Evolutionary conservation across 352 stramenopile genomes (phyloP).

Genomic region (Phytophthora brassicae): DNA sequence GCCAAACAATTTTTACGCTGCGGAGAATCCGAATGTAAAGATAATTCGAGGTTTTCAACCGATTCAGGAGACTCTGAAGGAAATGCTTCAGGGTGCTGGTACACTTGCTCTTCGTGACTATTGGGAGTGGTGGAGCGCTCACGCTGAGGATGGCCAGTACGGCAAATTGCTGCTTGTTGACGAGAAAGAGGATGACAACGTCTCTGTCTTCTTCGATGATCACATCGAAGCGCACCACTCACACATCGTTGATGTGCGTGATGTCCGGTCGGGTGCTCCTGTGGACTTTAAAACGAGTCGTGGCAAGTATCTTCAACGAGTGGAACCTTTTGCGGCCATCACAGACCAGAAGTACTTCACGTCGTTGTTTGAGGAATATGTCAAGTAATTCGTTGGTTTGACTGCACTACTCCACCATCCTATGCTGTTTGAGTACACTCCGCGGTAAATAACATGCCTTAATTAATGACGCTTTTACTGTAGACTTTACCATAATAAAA

Average conservation of each 20-base stretch:
- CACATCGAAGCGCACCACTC: conserved; percentile 73
- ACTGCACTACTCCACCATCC: no score
- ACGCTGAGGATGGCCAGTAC: conserved; percentile 75
- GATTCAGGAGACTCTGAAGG: conserved; percentile 45
- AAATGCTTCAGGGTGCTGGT: conserved; percentile 35
- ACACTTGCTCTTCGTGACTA: conserved; percentile 79
- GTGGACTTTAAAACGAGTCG: conserved; percentile 62
- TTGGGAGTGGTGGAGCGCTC: conserved; percentile 85
- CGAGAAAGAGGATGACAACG: conserved; percentile 17
- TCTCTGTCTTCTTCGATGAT: conserved; percentile 74
- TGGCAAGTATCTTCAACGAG: conserved; percentile 62
- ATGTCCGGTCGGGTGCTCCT: conserved; percentile 42
- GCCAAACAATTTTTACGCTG: conserved; percentile 44
- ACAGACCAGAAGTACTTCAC: conserved; percentile 79
- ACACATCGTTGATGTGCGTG: conserved; percentile 83
- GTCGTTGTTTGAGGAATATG: conserved; percentile 40
- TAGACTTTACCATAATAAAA: no score
- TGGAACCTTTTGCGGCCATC: conserved; percentile 82
- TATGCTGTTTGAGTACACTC: no score
- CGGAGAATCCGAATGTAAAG: conserved; percentile 26
- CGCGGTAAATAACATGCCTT: no score
- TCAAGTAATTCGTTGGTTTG: conserved; percentile 13
- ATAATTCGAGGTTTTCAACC: conserved; percentile 59
- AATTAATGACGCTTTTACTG: no score
- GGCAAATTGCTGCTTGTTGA: conserved; percentile 75